Evolutionary conservation across 225 moss, liverwort and hornwort genomes (phyloP).

Genomic region (Physcomitrellopsis africana): DNA sequence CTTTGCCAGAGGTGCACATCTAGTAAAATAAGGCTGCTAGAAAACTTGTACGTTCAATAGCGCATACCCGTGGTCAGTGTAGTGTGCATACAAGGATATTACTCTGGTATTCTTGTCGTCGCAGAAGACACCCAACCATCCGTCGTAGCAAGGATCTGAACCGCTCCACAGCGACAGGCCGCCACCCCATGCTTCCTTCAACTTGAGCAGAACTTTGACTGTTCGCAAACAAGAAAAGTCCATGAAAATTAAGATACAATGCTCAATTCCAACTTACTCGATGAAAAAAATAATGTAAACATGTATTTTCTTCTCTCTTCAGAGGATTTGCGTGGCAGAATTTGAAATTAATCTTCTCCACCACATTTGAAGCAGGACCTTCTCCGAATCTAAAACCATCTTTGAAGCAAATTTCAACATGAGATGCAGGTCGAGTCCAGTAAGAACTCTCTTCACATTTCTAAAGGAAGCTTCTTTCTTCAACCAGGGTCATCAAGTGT

Average conservation of each 20-base stretch:
- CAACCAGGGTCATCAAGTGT: background rate
- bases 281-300: background rate
- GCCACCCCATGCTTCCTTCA: constrained; percentile 42
- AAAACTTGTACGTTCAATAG: background rate
- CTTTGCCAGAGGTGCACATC: background rate
- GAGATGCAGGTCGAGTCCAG: background rate
- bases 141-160: constrained; percentile 38
- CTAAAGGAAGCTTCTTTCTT: background rate
- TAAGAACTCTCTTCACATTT: background rate
- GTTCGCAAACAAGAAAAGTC: background rate
- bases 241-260: background rate
- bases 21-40: background rate
- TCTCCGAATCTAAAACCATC: background rate
- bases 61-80: background rate
- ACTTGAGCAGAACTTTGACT: constrained; percentile 30
- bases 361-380: no score
- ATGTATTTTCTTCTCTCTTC: background rate
- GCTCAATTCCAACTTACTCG: background rate
- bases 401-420: background rate
- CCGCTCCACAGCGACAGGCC: constrained; percentile 30
- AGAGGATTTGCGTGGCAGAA: background rate
- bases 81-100: constrained; percentile 33
- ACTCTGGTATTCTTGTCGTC: constrained; percentile 35
- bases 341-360: background rate
- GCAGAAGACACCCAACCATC: constrained; percentile 37